Base-by-base conservation (phyloP, 163 green algal genomes). In the Scenedesmus sp. region DNA sequence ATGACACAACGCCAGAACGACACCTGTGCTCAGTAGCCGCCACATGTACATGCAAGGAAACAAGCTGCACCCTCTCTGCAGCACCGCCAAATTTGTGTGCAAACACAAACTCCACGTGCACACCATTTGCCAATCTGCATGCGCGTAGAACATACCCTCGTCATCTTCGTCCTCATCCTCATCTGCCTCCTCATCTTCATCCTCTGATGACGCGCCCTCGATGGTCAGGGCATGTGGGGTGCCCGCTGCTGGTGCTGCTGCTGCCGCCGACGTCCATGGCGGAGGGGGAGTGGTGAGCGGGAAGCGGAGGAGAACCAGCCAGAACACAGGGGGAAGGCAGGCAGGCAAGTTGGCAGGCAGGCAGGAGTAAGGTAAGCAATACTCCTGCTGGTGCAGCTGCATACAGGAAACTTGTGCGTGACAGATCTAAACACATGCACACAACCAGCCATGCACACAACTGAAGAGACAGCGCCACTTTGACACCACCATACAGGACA, bases 131-230 rank as follows among this genome's bases (percentile, higher is more conserved):
- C 0, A 35, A 24, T 33, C 18, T 72, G 59, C 59, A 35, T 33
- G 22, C 59, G 2, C 16, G 24, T 65, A 4, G 24, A 26, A 35
- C 59, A 7, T 24, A 72, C 59, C 59, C 42, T 73, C 86, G 16
- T 61, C 72, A 9, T 85, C 76, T 0, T 81, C 76, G 16, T 83
- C 73, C 6, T 91, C 86, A 18, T 91, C 86, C 35, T 78, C 56
- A 56, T 91, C 86, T 30, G 33, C 70, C 33, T 87, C 81, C 12
- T 86, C 81, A 6, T 33, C 81, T 24, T 70, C 46, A 35, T 84
- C 79, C 22, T 84, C 79, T 9, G 37, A 35, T 49, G 26, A 40
- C 10, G 79, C 56, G 13, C 56, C 44, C 7, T 40, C 43, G 10
- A 78, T n/a, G 3, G 82, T 35, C 86, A 91, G 85, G 9, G 42